phyloP scores from a whole-genome alignment of 768 basidiomycete genomes.

The Baorangia bicolor region DNA sequence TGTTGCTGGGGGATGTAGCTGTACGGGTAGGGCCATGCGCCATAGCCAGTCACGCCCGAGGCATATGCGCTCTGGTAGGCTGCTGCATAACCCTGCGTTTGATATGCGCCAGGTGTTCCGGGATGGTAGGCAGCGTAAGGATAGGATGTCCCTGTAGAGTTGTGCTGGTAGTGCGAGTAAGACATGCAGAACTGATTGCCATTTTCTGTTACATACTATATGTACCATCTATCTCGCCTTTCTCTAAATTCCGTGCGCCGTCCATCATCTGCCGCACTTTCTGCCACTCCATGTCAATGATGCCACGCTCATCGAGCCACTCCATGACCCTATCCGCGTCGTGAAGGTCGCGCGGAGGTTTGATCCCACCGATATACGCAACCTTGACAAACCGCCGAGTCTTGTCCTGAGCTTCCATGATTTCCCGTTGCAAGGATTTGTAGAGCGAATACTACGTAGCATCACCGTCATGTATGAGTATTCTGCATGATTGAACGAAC shows the following conservation, averaged over 20 bases:
- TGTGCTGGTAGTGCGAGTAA: conserved; percentile 37
- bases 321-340: conserved; percentile 82
- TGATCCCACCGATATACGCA: conserved; percentile 49
- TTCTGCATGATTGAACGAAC: conserved; percentile 38
- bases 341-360: conserved; percentile 63
- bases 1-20: conserved; percentile 51
- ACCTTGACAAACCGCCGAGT: conserved; percentile 56
- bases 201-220: conserved; percentile 1
- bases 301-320: conserved; percentile 70
- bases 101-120: conserved; percentile 45
- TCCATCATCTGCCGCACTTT: conserved; percentile 75
- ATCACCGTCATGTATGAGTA: conserved; percentile 4
- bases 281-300: conserved; percentile 70
- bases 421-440: conserved; percentile 52
- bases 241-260: conserved; percentile 63
- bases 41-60: conserved; percentile 67
- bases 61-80: conserved; percentile 49
- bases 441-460: conserved; percentile 62
- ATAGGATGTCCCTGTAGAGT: conserved; percentile 53
- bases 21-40: conserved; percentile 69
- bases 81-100: conserved; percentile 49
- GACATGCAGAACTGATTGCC: conserved; percentile 21
- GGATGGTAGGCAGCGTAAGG: conserved; percentile 64
- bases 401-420: conserved; percentile 50
- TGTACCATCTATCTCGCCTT: conserved; percentile 43